phyloP scores from a whole-genome alignment of 495 filamentous ascomycete genomes.

The Bombardia bombarda region DNA sequence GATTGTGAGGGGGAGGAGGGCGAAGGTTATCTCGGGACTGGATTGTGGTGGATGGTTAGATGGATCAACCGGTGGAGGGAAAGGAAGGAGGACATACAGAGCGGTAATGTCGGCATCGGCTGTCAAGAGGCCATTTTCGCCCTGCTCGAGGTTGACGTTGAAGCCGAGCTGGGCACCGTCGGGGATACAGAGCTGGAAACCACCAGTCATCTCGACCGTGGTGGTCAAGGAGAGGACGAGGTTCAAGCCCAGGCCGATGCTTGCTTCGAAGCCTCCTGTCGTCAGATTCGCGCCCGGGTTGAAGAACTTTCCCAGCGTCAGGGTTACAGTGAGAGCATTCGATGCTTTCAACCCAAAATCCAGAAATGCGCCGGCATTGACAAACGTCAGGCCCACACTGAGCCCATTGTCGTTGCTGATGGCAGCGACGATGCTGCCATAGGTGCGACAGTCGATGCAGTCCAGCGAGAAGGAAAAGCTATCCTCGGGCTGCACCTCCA shows the following conservation, averaged over 20 bases:
- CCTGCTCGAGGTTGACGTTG: not conserved
- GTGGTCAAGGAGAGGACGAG: slow-evolving; percentile 17
- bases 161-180: slow-evolving; percentile 11
- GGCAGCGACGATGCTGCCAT: slow-evolving; percentile 6
- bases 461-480: slow-evolving; percentile 3
- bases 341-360: slow-evolving; percentile 3
- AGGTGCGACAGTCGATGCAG: slow-evolving; percentile 7
- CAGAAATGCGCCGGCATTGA: slow-evolving; percentile 3
- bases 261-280: slow-evolving; percentile 19
- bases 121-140: not conserved
- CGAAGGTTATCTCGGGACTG: slow-evolving; percentile 17
- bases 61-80: not conserved
- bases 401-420: slow-evolving; percentile 4
- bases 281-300: not conserved
- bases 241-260: slow-evolving; percentile 20
- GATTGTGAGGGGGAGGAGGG: slow-evolving; percentile 20
- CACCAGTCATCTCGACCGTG: slow-evolving; percentile 15
- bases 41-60: not conserved
- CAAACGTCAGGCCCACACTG: slow-evolving; percentile 1
- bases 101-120: not conserved
- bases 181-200: slow-evolving; percentile 25
- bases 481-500: not conserved
- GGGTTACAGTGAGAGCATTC: not conserved
- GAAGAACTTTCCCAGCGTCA: slow-evolving; percentile 2
- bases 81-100: not conserved